Evolutionary conservation across 805 yeast genomes (phyloP).

Genomic region (Saccharomyces eubayanus): DNA sequence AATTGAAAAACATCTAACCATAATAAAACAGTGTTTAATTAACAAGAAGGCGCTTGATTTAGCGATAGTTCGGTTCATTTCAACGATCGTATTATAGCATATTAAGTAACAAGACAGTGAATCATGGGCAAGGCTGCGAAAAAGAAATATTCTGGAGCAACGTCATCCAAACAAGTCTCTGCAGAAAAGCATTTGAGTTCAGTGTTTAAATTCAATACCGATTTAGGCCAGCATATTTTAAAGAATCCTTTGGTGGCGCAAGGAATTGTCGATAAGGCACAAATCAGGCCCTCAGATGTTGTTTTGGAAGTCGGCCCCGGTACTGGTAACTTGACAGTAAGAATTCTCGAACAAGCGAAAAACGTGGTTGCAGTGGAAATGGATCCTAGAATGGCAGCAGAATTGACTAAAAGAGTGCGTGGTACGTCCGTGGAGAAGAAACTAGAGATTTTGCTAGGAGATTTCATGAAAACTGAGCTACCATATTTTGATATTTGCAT

Average conservation of each 20-base stretch:
- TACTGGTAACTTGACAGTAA: conserved; percentile 93
- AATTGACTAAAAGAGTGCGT: conserved; percentile 91
- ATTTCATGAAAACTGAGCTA: conserved; percentile 88
- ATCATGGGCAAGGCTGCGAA: conserved; percentile 56
- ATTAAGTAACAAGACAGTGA: neutral
- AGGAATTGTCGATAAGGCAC: conserved; percentile 96
- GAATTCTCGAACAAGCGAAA: conserved; percentile 84
- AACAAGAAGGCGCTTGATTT: neutral
- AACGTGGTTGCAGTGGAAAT: conserved; percentile 95
- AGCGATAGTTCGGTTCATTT: neutral
- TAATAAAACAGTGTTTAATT: neutral
- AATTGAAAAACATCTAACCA: neutral
- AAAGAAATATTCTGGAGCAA: conserved; percentile 48
- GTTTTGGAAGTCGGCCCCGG: conserved; percentile 98
- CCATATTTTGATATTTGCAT: conserved; percentile 95
- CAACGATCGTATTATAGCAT: neutral
- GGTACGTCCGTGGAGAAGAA: conserved; percentile 93
- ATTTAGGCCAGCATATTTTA: conserved; percentile 91
- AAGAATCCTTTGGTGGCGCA: conserved; percentile 96
- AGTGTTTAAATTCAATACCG: conserved; percentile 94
- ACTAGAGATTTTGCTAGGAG: conserved; percentile 86
- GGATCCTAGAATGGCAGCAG: conserved; percentile 99
- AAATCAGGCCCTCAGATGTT: conserved; percentile 81
- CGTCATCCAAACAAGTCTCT: conserved; percentile 50
- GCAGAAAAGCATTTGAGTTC: conserved; percentile 59